Evolutionary conservation across 495 filamentous ascomycete genomes (phyloP).

Genomic region (Cercophora newfieldiana): DNA sequence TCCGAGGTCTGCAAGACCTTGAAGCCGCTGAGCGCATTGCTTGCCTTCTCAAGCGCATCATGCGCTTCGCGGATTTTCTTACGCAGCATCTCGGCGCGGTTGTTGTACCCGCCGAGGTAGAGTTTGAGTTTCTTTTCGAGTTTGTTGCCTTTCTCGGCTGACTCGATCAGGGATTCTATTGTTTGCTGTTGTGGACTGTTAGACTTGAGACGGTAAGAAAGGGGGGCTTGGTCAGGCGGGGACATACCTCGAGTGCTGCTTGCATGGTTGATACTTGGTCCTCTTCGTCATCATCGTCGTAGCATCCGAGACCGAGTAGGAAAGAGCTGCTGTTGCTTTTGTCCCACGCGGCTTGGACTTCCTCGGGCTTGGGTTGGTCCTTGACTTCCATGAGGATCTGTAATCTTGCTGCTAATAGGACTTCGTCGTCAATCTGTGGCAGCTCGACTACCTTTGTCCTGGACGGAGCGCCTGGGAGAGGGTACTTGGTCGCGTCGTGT

Average conservation of each 20-base stretch:
- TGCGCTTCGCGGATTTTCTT: constrained; percentile 79
- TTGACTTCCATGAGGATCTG: constrained; percentile 74
- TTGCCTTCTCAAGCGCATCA: constrained; percentile 72
- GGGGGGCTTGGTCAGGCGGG: neutral
- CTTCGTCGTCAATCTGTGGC: constrained; percentile 67
- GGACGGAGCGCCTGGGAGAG: constrained; percentile 60
- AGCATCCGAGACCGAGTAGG: constrained; percentile 75
- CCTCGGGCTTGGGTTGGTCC: constrained; percentile 55
- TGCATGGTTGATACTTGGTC: constrained; percentile 61
- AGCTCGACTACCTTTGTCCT: constrained; percentile 61
- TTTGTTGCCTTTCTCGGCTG: constrained; percentile 78
- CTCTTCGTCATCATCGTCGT: constrained; percentile 70
- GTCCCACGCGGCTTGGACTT: constrained; percentile 69
- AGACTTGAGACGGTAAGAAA: neutral
- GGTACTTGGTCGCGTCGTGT: constrained; percentile 75
- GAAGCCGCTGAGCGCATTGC: constrained; percentile 71
- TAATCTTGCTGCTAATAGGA: constrained; percentile 70
- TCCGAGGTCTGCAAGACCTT: constrained; percentile 75
- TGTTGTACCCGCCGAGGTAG: constrained; percentile 86
- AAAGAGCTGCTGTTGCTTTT: constrained; percentile 57
- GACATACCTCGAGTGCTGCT: constrained; percentile 65
- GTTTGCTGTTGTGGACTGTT: constrained; percentile 58
- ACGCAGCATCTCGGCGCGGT: constrained; percentile 77
- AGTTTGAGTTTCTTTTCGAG: constrained; percentile 90
- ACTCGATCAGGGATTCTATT: constrained; percentile 66